Percentiles rank a stretch among this genome's conserved stretches.
phyloP scores from a whole-genome alignment of 2,329 filamentous ascomycete genomes.

The Hymenoscyphus repandus region DNA sequence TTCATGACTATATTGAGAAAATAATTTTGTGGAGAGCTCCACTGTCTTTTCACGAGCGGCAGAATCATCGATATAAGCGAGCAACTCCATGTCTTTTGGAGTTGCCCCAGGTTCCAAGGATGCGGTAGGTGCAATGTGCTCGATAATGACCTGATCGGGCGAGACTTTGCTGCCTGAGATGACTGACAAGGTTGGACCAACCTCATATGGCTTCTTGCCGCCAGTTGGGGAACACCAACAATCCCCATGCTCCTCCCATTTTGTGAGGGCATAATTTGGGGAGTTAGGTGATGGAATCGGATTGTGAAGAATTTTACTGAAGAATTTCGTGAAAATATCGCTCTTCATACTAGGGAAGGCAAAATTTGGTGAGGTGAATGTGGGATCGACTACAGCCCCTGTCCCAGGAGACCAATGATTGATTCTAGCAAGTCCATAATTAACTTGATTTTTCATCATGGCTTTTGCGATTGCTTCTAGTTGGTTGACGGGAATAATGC shows the following conservation, averaged over 20 bases:
- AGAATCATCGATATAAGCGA: constrained; percentile 51
- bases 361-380: constrained; percentile 56
- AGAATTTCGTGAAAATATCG: constrained; percentile 22
- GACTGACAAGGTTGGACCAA: constrained; percentile 61
- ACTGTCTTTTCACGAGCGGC: constrained; percentile 31
- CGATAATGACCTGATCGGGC: constrained; percentile 65
- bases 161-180: constrained; percentile 52
- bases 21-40: constrained; percentile 30
- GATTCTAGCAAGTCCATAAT: constrained; percentile 38
- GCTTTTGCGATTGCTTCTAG: constrained; percentile 24
- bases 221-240: constrained; percentile 71
- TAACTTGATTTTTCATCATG: constrained; percentile 19
- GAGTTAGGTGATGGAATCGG: constrained; percentile 30
- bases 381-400: constrained; percentile 60
- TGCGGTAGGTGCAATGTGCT: constrained; percentile 61
- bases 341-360: constrained; percentile 24
- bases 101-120: constrained; percentile 57
- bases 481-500: constrained; percentile 20
- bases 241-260: constrained; percentile 76
- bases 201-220: constrained; percentile 33
- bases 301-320: constrained; percentile 23
- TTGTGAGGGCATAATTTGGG: constrained; percentile 52
- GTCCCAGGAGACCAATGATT: constrained; percentile 68
- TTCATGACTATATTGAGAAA: constrained; percentile 30
- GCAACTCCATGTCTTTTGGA: constrained; percentile 66